Conservation (phyloP, 345 rosid genomes). For the Excoecaria agallocha region DNA sequence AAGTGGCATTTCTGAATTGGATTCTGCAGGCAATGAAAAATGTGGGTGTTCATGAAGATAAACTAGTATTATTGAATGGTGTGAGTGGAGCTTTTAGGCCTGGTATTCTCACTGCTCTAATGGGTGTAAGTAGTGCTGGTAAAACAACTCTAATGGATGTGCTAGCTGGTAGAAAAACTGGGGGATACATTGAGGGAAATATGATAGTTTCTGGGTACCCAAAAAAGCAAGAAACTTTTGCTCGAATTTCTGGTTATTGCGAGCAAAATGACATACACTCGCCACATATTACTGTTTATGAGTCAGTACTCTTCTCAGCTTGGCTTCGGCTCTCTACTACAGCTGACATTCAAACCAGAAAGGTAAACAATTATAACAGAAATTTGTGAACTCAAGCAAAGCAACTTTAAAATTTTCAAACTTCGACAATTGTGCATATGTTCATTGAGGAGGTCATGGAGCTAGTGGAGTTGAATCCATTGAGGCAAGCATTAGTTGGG, state of each 20-base stretch:
- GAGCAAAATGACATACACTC: conserved; percentile 71
- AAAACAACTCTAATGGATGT: conserved; percentile 86
- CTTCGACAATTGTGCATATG: conserved; percentile 15
- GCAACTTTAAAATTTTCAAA: background rate
- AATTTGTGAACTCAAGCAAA: background rate
- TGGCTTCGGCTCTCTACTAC: conserved; percentile 57
- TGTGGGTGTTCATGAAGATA: conserved; percentile 52
- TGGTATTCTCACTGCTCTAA: conserved; percentile 70
- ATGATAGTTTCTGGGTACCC: conserved; percentile 64
- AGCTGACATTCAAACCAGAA: conserved; percentile 41
- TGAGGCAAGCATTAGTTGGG: conserved; percentile 68
- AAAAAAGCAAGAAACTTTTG: conserved; percentile 68
- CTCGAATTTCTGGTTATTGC: conserved; percentile 71
- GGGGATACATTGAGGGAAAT: conserved; percentile 61
- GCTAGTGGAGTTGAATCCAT: conserved; percentile 62
- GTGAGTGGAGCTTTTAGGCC: conserved; percentile 77
- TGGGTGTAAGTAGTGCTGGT: conserved; percentile 75
- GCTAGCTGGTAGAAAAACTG: conserved; percentile 72
- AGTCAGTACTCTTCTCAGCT: conserved; percentile 65
- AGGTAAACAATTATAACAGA: conserved; percentile 35
- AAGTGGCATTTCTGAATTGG: background rate
- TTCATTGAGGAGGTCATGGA: conserved; percentile 72
- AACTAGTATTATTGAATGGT: conserved; percentile 52
- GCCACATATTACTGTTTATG: conserved; percentile 66
- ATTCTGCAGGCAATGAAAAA: conserved; percentile 44